A percentile compares a stretch with the other conserved stretches of the same genome.
These are phyloP conservation scores for Phenoliferia sp. DNA, from an alignment of 1,284 basidiomycete species.

Conservation along the genomic window DNA sequence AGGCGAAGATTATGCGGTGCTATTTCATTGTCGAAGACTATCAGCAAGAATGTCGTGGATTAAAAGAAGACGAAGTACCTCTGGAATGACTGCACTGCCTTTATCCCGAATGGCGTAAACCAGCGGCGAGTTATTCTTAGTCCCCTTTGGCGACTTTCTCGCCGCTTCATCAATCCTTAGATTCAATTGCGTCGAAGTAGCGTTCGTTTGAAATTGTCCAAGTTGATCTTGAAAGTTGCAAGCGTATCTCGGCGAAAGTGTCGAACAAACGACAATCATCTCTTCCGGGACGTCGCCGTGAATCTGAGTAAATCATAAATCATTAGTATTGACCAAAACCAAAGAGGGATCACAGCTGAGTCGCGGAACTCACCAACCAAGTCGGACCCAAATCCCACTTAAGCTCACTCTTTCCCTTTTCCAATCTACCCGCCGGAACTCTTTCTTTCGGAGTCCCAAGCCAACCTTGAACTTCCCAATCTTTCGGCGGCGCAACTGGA, in stretches of 20 bases:
- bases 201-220: conserved; percentile 54
- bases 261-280: conserved; percentile 13
- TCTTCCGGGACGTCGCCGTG: conserved; percentile 21
- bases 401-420: conserved; percentile 2
- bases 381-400: conserved; percentile 16
- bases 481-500: conserved; percentile 12
- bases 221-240: conserved; percentile 64
- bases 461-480: conserved; percentile 14
- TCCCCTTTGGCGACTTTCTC: background rate
- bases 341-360: too few species aligned
- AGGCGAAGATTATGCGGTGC: conserved; percentile 28
- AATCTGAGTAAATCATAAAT: background rate
- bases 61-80: background rate
- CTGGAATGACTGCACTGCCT: conserved; percentile 25
- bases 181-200: conserved; percentile 11
- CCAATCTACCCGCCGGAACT: background rate
- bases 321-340: background rate
- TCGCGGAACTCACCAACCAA: conserved; percentile 10
- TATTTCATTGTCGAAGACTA: background rate
- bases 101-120: conserved; percentile 28
- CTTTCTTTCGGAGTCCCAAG: conserved; percentile 15
- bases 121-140: conserved; percentile 21
- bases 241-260: conserved; percentile 62
- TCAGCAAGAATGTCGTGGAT: background rate
- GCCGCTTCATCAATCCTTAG: conserved; percentile 7